Conservation (phyloP, 2,329 filamentous ascomycete genomes). For the Colletotrichum salicis region DNA sequence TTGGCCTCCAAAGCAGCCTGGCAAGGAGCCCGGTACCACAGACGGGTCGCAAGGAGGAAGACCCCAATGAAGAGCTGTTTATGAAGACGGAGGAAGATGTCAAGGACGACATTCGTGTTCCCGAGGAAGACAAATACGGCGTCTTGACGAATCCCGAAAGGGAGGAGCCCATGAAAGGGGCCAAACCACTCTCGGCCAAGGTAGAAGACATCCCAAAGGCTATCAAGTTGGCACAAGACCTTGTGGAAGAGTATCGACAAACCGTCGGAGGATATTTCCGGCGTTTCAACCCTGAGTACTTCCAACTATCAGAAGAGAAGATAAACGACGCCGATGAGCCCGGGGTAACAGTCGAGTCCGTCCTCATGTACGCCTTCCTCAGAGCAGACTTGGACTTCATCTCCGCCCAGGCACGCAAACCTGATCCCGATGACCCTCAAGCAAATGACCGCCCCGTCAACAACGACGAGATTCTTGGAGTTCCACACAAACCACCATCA, state of each 20-base stretch:
- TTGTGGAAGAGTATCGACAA: conserved; percentile 82
- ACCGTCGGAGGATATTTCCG: conserved; percentile 95
- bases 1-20: conserved; percentile 82
- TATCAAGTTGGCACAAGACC: conserved; percentile 73
- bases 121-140: conserved; percentile 44
- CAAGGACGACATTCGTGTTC: conserved; percentile 49
- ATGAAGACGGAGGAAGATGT: conserved; percentile 62
- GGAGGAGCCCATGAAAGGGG: conserved; percentile 49
- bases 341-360: conserved; percentile 75
- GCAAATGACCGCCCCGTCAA: conserved; percentile 83
- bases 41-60: conserved; percentile 43
- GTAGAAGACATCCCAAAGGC: conserved; percentile 69
- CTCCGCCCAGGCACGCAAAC: conserved; percentile 84
- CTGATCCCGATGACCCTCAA: conserved; percentile 76
- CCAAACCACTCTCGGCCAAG: conserved; percentile 58
- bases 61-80: conserved; percentile 50
- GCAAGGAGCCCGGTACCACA: conserved; percentile 52
- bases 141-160: conserved; percentile 50
- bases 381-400: conserved; percentile 96
- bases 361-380: conserved; percentile 92
- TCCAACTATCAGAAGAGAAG: conserved; percentile 55
- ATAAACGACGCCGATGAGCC: conserved; percentile 39
- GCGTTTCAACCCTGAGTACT: conserved; percentile 86
- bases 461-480: conserved; percentile 82
- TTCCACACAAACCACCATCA: conserved; percentile 63